phyloP scores from a whole-genome alignment of 2,329 filamentous ascomycete genomes.

The Sclerotinia nivalis region DNA sequence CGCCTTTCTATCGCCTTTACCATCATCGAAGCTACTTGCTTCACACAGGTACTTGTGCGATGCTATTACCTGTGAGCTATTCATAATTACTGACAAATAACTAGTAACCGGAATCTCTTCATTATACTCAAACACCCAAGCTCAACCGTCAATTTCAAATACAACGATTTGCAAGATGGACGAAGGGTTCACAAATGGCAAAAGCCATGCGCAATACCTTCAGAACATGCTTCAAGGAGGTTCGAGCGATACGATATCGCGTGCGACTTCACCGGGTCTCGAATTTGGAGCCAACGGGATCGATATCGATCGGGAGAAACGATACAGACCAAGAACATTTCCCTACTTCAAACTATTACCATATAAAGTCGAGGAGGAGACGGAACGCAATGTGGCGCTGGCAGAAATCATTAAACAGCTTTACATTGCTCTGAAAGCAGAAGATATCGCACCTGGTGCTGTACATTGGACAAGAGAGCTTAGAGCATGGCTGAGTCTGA shows the following conservation, averaged over 20 bases:
- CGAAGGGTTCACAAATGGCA: conserved; percentile 37
- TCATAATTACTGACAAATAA: not conserved
- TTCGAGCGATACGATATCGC: conserved; percentile 68
- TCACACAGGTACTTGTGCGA: conserved; percentile 20
- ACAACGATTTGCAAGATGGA: conserved; percentile 34
- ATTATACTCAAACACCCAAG: not conserved
- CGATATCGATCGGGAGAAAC: conserved; percentile 55
- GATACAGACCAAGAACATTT: conserved; percentile 85
- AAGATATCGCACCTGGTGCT: conserved; percentile 91
- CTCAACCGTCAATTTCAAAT: conserved; percentile 15
- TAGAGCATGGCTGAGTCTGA: conserved; percentile 90
- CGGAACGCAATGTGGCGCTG: conserved; percentile 74
- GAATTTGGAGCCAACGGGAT: conserved; percentile 52
- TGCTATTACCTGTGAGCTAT: not conserved
- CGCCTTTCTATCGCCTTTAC: not conserved
- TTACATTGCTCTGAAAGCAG: conserved; percentile 85
- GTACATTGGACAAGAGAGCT: conserved; percentile 97
- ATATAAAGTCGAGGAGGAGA: conserved; percentile 80
- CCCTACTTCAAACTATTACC: conserved; percentile 90
- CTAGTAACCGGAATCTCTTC: not conserved
- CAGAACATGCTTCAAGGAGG: conserved; percentile 34
- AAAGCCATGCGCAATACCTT: conserved; percentile 36
- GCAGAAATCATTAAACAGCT: conserved; percentile 89
- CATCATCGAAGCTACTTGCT: conserved; percentile 13
- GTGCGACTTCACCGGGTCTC: conserved; percentile 80